Percentiles rank a stretch among this genome's conserved stretches.
These are phyloP conservation scores for Erythrophleum fordii DNA, from an alignment of 306 rosid genomes.

Conservation along the genomic window DNA sequence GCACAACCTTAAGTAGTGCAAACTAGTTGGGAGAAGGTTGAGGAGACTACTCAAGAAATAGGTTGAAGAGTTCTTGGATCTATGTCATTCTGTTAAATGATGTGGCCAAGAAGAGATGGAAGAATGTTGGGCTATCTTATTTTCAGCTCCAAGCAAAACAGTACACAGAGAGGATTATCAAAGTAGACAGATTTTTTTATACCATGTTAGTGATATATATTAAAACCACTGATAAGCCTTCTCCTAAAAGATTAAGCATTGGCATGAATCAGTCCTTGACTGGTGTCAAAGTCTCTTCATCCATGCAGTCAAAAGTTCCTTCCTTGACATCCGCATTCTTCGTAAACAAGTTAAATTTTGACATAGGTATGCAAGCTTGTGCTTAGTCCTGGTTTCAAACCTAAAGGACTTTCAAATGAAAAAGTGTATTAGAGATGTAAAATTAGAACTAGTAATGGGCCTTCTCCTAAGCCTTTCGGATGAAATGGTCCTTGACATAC, in stretches of 20 bases:
- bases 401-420: background rate
- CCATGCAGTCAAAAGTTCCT: background rate
- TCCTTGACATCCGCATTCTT: background rate
- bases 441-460: background rate
- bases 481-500: background rate
- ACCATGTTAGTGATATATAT: background rate
- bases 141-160: background rate
- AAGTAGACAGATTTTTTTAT: conserved; percentile 12
- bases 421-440: background rate
- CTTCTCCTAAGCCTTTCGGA: background rate
- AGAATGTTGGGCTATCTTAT: conserved; percentile 3
- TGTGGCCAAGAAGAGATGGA: no score
- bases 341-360: background rate
- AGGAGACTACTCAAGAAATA: no score
- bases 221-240: background rate
- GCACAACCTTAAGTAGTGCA: no score
- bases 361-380: background rate
- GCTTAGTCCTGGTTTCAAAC: background rate
- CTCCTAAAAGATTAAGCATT: background rate
- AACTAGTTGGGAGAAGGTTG: no score
- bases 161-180: background rate
- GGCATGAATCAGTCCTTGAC: background rate
- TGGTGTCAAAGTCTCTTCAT: background rate
- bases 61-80: no score
- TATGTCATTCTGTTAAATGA: no score